Conservation (phyloP, 768 basidiomycete genomes). For the Trametes punicea region DNA sequence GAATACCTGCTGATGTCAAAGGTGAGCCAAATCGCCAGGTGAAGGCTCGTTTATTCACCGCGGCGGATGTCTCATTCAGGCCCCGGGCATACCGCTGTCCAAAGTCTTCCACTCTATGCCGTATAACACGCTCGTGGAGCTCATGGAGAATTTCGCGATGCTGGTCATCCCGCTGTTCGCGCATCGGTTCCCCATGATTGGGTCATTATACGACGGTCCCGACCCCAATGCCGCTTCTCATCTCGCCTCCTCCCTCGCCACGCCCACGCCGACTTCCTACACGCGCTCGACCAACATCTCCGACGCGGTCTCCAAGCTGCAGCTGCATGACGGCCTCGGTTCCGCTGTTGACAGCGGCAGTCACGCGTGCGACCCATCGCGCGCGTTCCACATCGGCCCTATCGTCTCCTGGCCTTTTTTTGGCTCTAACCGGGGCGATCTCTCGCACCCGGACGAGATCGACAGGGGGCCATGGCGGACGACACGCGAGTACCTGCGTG, state of each 20-base stretch:
- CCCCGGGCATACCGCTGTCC: conserved; percentile 67
- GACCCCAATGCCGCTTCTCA: conserved; percentile 20
- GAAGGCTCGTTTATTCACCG: not conserved
- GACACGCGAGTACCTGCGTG: conserved; percentile 54
- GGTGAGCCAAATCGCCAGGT: conserved; percentile 37
- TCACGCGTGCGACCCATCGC: conserved; percentile 10
- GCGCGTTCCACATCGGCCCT: conserved; percentile 63
- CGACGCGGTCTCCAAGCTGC: conserved; percentile 12
- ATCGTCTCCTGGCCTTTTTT: conserved; percentile 93
- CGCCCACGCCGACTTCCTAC: conserved; percentile 27
- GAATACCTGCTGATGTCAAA: conserved; percentile 88
- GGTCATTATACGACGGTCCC: conserved; percentile 66
- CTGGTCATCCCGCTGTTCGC: conserved; percentile 72
- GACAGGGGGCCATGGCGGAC: conserved; percentile 78
- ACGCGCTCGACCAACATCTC: conserved; percentile 14
- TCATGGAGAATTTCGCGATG: conserved; percentile 66
- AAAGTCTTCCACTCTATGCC: conserved; percentile 69
- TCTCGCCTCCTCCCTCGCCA: conserved; percentile 23
- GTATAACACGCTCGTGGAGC: conserved; percentile 57
- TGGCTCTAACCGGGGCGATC: conserved; percentile 75
- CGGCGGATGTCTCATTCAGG: conserved; percentile 40
- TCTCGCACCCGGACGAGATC: conserved; percentile 62
- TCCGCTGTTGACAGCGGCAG: not conserved
- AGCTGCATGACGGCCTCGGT: not conserved
- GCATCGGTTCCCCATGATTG: conserved; percentile 72